phyloP scores from a whole-genome alignment of 805 yeast species.

The Komagataella ulmi region DNA sequence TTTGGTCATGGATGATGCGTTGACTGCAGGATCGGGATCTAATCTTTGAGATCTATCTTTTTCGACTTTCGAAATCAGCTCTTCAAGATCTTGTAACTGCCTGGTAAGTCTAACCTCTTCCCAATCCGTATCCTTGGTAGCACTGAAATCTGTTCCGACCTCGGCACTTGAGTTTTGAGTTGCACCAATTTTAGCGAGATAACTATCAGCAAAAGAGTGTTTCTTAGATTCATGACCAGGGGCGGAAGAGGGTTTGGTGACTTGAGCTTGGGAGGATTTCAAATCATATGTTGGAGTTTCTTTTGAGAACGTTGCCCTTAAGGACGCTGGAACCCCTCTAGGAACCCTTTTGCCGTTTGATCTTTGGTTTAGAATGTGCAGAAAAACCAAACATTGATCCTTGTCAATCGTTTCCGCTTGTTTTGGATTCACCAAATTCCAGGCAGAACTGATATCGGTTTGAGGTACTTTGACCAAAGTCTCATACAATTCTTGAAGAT shows the following conservation, averaged over 20 bases:
- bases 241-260: slow-evolving; percentile 5
- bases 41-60: slow-evolving; percentile 25
- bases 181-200: slow-evolving; percentile 45
- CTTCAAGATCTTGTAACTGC: slow-evolving; percentile 64
- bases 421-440: slow-evolving; percentile 92
- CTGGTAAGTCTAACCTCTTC: slow-evolving; percentile 45
- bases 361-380: slow-evolving; percentile 86
- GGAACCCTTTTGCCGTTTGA: slow-evolving; percentile 73
- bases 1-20: slow-evolving; percentile 18
- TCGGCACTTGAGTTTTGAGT: slow-evolving; percentile 15
- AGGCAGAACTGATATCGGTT: slow-evolving; percentile 77
- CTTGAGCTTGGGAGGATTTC: slow-evolving; percentile 34
- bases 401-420: slow-evolving; percentile 79
- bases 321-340: slow-evolving; percentile 83
- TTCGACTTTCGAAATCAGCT: slow-evolving; percentile 43
- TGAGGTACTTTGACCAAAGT: slow-evolving; percentile 65
- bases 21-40: slow-evolving; percentile 8
- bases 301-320: slow-evolving; percentile 85
- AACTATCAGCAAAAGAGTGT: slow-evolving; percentile 37
- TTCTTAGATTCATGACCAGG: slow-evolving; percentile 8
- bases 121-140: slow-evolving; percentile 79
- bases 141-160: slow-evolving; percentile 61
- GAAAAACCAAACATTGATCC: slow-evolving; percentile 80
- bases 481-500: slow-evolving; percentile 54
- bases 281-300: slow-evolving; percentile 66